Evolutionary conservation across 2,329 filamentous ascomycete species (phyloP).

Genomic region (Trichoderma sp.): DNA sequence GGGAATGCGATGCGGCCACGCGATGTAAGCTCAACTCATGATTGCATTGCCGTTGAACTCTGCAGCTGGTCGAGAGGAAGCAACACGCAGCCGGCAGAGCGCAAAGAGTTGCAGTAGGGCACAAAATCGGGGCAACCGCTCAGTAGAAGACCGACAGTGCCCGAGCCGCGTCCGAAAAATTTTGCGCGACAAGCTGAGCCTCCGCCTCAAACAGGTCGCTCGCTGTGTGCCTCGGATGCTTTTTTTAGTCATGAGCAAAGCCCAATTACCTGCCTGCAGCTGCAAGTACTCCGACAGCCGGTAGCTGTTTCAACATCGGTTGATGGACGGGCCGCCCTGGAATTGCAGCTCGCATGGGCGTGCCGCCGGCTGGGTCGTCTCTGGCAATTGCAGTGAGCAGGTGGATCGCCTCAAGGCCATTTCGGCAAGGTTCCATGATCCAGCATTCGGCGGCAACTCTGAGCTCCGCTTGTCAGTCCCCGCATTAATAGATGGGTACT

Average conservation of each 20-base stretch:
- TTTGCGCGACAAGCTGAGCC: slow-evolving; percentile 1
- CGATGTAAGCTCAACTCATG: not conserved
- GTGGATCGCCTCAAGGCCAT: slow-evolving; percentile 12
- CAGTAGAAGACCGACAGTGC: slow-evolving; percentile 12
- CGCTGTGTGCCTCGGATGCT: not conserved
- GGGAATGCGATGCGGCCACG: slow-evolving; percentile 1
- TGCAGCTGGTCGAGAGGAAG: not conserved
- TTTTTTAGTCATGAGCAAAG: slow-evolving; percentile 12
- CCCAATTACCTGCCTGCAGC: not conserved
- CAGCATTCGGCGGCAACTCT: slow-evolving; percentile 23
- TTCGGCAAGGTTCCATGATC: slow-evolving; percentile 19
- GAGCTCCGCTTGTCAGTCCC: slow-evolving; percentile 26
- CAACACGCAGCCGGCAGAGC: not conserved
- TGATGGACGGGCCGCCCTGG: not conserved
- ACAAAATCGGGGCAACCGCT: not conserved
- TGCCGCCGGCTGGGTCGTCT: not conserved
- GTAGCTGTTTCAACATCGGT: slow-evolving; percentile 5
- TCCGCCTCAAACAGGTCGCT: slow-evolving; percentile 3
- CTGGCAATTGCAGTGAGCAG: slow-evolving; percentile 4
- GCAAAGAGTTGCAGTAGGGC: not conserved
- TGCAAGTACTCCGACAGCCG: slow-evolving; percentile 13
- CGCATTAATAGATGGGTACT: slow-evolving; percentile 18
- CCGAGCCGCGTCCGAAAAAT: slow-evolving; percentile 24
- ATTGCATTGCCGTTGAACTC: not conserved
- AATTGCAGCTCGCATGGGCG: slow-evolving; percentile 2